Conservation (phyloP, 108 stramenopile species). For the Nitzschia sp. region DNA sequence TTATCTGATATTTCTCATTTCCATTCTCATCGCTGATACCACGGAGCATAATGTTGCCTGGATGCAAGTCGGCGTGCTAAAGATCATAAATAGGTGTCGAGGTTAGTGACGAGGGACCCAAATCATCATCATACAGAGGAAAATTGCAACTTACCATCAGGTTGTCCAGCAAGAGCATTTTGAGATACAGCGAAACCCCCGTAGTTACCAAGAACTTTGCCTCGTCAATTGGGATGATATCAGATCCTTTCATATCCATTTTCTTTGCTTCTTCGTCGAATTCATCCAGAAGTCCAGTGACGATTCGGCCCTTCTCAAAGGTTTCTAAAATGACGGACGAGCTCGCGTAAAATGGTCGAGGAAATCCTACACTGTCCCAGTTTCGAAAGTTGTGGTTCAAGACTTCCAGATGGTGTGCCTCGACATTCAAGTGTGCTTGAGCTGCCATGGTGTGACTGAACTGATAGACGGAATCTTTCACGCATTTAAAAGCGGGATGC, state of each 20-base stretch:
- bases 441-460: constrained; percentile 85
- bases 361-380: constrained; percentile 60
- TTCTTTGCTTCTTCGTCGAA: constrained; percentile 30
- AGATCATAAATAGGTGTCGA: no score
- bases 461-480: constrained; percentile 65
- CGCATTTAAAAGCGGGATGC: constrained; percentile 14
- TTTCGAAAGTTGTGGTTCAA: constrained; percentile 74
- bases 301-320: constrained; percentile 51
- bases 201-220: constrained; percentile 66
- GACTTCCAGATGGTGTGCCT: constrained; percentile 70
- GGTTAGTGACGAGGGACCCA: no score
- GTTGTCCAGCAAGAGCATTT: constrained; percentile 86
- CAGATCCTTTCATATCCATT: constrained; percentile 11
- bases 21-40: background rate
- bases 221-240: constrained; percentile 42
- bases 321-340: constrained; percentile 62
- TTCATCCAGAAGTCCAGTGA: constrained; percentile 33
- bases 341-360: constrained; percentile 52
- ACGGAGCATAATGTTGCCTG: constrained; percentile 39
- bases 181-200: constrained; percentile 80
- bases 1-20: constrained; percentile 27
- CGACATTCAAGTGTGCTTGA: constrained; percentile 73
- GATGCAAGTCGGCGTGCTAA: constrained; percentile 82
- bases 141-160: constrained; percentile 57
- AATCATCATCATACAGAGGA: no score